Evolutionary conservation across 805 yeast genomes (phyloP).

Genomic region (Komagataella pastoris): DNA sequence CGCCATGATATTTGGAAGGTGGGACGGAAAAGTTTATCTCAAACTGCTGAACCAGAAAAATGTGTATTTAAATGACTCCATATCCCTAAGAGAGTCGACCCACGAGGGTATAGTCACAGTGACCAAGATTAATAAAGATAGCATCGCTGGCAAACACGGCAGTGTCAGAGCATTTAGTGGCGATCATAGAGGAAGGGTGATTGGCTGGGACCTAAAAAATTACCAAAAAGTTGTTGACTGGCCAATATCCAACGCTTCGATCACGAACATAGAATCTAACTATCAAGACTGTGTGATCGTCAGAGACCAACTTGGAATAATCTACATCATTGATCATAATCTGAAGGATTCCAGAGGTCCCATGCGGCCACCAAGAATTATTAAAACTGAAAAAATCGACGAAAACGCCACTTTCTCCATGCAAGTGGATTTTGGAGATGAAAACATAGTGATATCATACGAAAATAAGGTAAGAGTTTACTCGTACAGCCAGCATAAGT

Average conservation of each 20-base stretch:
- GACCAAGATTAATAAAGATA: constrained; percentile 8
- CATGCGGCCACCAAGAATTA: background rate
- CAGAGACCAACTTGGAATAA: constrained; percentile 10
- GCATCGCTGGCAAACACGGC: constrained; percentile 12
- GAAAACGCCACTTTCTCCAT: constrained; percentile 5
- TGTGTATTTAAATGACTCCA: background rate
- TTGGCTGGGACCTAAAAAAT: constrained; percentile 18
- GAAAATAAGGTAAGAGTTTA: constrained; percentile 8
- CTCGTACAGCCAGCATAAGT: constrained; percentile 6
- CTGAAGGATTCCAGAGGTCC: constrained; percentile 5
- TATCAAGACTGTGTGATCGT: constrained; percentile 14
- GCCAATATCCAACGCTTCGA: constrained; percentile 6
- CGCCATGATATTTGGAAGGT: constrained; percentile 16
- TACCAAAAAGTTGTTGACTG: constrained; percentile 5
- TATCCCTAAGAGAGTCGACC: constrained; percentile 6
- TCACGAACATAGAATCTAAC: constrained; percentile 14
- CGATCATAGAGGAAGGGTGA: constrained; percentile 14
- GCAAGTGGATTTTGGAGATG: constrained; percentile 18
- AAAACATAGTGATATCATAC: constrained; percentile 10
- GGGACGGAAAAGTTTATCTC: constrained; percentile 19
- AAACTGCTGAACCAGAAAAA: constrained; percentile 2
- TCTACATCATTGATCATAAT: constrained; percentile 10
- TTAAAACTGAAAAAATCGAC: constrained; percentile 1
- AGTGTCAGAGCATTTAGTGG: constrained; percentile 17
- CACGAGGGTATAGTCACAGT: constrained; percentile 13